These are phyloP conservation scores for Colletotrichum godetiae DNA, from an alignment of 2,329 filamentous ascomycete species.

Conservation along the genomic window DNA sequence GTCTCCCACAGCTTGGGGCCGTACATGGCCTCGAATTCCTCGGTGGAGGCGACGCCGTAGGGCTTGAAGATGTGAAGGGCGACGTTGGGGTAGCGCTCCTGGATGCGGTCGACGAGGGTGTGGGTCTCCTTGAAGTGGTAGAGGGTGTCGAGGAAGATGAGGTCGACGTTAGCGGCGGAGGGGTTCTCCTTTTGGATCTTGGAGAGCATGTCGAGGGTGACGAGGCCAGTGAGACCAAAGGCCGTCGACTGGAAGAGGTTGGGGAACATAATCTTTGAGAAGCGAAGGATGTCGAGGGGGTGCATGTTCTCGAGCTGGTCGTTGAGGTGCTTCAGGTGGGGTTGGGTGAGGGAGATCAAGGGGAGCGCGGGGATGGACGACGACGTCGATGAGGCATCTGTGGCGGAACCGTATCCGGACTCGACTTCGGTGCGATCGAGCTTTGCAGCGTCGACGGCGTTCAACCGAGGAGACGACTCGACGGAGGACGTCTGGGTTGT, in stretches of 20 bases:
- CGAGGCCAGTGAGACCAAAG: constrained; percentile 84
- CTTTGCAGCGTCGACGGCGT: constrained; percentile 52
- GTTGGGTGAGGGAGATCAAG: constrained; percentile 85
- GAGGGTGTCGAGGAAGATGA: constrained; percentile 86
- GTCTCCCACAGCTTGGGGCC: constrained; percentile 87
- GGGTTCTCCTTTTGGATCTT: constrained; percentile 75
- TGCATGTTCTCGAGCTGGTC: constrained; percentile 87
- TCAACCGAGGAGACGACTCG: constrained; percentile 49
- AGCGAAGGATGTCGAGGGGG: constrained; percentile 90
- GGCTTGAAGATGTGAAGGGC: constrained; percentile 93
- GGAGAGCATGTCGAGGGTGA: constrained; percentile 86
- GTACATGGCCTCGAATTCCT: constrained; percentile 85
- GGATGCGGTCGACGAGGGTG: constrained; percentile 78
- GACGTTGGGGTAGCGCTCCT: constrained; percentile 79
- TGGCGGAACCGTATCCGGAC: constrained; percentile 82
- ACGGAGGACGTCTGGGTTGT: constrained; percentile 52
- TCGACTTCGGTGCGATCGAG: constrained; percentile 65
- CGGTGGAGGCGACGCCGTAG: constrained; percentile 75
- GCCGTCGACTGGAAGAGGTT: constrained; percentile 89
- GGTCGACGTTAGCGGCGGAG: constrained; percentile 68
- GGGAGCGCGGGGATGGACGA: constrained; percentile 75
- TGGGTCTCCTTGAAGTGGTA: constrained; percentile 86
- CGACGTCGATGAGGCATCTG: constrained; percentile 50
- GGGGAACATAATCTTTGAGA: constrained; percentile 91
- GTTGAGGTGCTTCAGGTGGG: constrained; percentile 92